Evolutionary conservation across 2,329 filamentous ascomycete genomes (phyloP).

Genomic region (Aschersonia sp.): DNA sequence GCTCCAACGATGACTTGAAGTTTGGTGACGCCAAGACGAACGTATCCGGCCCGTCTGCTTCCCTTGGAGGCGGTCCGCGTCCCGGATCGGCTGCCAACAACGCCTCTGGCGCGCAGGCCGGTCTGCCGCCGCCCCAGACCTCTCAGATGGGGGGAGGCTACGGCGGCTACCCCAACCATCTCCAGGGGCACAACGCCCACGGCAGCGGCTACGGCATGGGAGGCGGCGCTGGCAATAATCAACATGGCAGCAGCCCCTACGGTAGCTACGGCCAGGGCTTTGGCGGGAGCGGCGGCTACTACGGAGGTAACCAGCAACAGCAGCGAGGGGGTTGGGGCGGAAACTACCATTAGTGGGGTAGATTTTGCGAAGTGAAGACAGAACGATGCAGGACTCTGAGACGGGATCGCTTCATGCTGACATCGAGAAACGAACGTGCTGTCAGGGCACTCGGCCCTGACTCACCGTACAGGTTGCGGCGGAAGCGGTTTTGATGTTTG

Average conservation of each 20-base stretch:
- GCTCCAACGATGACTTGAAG: constrained; percentile 39
- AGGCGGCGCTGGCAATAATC: constrained; percentile 31
- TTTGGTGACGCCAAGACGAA: constrained; percentile 39
- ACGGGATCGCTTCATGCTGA: background rate
- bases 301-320: constrained; percentile 27
- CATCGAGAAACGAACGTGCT: background rate
- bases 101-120: constrained; percentile 31
- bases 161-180: constrained; percentile 39
- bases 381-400: constrained; percentile 1
- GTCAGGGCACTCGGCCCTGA: background rate
- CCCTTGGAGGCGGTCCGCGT: constrained; percentile 34
- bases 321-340: constrained; percentile 43
- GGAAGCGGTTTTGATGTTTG: too few relatives aligned
- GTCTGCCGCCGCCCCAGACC: constrained; percentile 40
- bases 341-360: constrained; percentile 39
- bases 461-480: too few relatives aligned
- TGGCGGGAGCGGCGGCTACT: constrained; percentile 28
- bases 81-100: constrained; percentile 44
- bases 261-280: constrained; percentile 37
- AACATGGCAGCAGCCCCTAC: constrained; percentile 38
- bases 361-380: constrained; percentile 13
- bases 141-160: constrained; percentile 39
- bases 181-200: constrained; percentile 38
- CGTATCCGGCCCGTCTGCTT: constrained; percentile 39
- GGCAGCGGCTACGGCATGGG: constrained; percentile 41